Evolutionary conservation across 371 early-diverging fungal genomes (phyloP), one percentile per base, ranked within the genome.

Genomic region (Chytridiales sp.): DNA sequence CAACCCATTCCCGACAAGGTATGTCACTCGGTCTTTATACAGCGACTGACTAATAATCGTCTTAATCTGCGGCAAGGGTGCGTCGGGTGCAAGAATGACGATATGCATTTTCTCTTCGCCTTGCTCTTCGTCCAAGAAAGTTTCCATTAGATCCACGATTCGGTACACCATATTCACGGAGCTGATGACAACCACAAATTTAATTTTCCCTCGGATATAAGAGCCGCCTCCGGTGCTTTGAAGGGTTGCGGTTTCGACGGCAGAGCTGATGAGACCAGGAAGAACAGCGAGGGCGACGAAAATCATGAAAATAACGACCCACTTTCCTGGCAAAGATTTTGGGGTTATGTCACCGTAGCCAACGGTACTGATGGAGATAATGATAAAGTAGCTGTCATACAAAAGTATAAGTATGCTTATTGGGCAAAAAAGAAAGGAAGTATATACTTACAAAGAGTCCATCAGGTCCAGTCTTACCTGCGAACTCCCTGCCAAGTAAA

Each of bases 331-430:
- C 4, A 74, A 67, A 0, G 87, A 78, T 31, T 77, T 69, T 2
- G 89, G 82, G 0, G 87, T 84, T 27, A 91, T 84, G 61, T 91
- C 91, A 32, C 91, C 91, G 60, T 89, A 91, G 0, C 91, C 91
- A 9, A 91, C 91, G 0, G 91, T 91, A 0, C 87, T 82, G 5
- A 86, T 67, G 0, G 85, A 87, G 47, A 70, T 69, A 27, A 73
- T 52, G 26, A 66, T 50, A 54, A 69, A 73, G 38, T 73, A 73
- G 48, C 63, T 62, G 65, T 52, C 19, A 59, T 39, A 36, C 61
- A 24, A 56, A 67, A 64, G 46, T 62, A 74, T 19, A 68, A 62
- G 15, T 49, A 46, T 2, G 55, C 41, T 35, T 48, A 31, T 13
- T 68, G 42, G 36, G 58, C 51, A n/a, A 61, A 17, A 31, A 56